Evolutionary conservation across 2,329 filamentous ascomycete species (phyloP).

Genomic region (Clonostachys sp.): DNA sequence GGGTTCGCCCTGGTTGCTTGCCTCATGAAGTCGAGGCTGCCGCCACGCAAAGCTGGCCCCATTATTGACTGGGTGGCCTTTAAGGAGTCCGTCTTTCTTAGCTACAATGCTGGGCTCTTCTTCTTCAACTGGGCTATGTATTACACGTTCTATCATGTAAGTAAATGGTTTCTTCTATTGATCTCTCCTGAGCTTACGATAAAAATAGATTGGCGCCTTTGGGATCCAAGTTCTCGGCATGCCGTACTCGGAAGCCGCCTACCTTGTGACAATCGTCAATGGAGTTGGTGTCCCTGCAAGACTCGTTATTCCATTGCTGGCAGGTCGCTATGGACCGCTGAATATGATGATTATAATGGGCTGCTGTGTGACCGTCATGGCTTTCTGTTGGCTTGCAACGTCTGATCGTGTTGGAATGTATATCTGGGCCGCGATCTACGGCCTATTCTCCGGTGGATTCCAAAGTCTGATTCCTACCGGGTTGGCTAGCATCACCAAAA

Average conservation of each 20-base stretch:
- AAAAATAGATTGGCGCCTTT: slow-evolving; percentile 28
- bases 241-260: slow-evolving; percentile 12
- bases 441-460: slow-evolving; percentile 21
- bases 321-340: slow-evolving; percentile 26
- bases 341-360: slow-evolving; percentile 16
- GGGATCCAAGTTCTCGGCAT: slow-evolving; percentile 14
- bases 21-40: not conserved
- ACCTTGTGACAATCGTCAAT: slow-evolving; percentile 32
- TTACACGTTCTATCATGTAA: slow-evolving; percentile 36
- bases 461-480: slow-evolving; percentile 32
- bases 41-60: not conserved
- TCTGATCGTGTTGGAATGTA: slow-evolving; percentile 23
- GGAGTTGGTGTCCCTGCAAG: slow-evolving; percentile 21
- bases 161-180: slow-evolving; percentile 16
- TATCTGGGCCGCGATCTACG: slow-evolving; percentile 23
- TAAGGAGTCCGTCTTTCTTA: slow-evolving; percentile 21
- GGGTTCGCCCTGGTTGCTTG: not conserved
- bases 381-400: slow-evolving; percentile 29
- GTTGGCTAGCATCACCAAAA: slow-evolving; percentile 29
- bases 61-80: slow-evolving; percentile 27
- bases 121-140: slow-evolving; percentile 25
- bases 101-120: slow-evolving; percentile 26
- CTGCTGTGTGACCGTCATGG: slow-evolving; percentile 21
- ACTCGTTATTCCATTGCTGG: slow-evolving; percentile 21
- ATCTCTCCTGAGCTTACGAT: slow-evolving; percentile 4